These are phyloP conservation scores for Carex cristatella DNA, from an alignment of 176 grass and related monocot species.

Conservation along the genomic window DNA sequence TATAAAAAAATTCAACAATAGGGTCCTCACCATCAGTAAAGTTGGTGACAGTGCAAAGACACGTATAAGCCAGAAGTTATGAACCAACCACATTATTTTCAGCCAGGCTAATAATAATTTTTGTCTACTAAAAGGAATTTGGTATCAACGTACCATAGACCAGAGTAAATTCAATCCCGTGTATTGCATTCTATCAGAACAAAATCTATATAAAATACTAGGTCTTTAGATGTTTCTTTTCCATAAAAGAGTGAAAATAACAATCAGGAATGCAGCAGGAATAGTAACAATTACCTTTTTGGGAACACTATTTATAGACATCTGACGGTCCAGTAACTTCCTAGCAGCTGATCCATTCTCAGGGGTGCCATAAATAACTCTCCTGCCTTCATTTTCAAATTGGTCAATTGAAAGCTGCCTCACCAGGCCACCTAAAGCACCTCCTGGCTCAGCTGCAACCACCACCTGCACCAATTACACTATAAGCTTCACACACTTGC, in stretches of 20 bases:
- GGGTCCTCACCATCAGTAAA: background rate
- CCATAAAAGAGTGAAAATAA: background rate
- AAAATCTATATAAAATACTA: background rate
- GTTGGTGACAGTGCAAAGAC: background rate
- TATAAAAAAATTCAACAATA: background rate
- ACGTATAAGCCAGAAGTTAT: background rate
- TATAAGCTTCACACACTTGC: background rate
- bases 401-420: conserved; percentile 56
- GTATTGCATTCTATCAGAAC: background rate
- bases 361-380: conserved; percentile 48
- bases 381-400: conserved; percentile 62
- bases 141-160: background rate
- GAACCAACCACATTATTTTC: background rate
- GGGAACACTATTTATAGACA: conserved; percentile 47
- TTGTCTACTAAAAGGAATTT: background rate
- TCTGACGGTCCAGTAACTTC: conserved; percentile 46
- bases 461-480: conserved; percentile 34
- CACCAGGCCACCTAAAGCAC: conserved; percentile 49
- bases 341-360: conserved; percentile 46
- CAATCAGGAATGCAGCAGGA: background rate
- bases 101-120: background rate
- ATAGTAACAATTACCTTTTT: conserved; percentile 36
- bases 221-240: background rate
- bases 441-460: conserved; percentile 42
- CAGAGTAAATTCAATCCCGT: background rate